Base-by-base conservation (phyloP, 495 filamentous ascomycete genomes). In the Mycothermus thermophilus region DNA sequence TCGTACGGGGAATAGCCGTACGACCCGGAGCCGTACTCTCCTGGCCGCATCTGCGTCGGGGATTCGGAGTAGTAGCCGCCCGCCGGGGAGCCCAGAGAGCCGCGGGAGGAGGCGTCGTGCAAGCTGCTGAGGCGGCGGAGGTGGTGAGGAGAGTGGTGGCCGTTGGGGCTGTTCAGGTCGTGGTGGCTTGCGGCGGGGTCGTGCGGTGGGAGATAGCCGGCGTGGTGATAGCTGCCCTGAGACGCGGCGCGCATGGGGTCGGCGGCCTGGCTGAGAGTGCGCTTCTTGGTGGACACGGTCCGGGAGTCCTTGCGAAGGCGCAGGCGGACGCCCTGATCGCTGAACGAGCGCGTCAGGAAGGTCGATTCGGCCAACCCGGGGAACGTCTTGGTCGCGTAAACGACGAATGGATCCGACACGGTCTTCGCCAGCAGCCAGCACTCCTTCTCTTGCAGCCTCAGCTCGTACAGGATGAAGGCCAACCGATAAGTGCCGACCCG, bases 301-400 rank as follows among this genome's bases (percentile, higher is more conserved):
- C 63, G 43, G 5, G 60, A 64, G 48, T 94, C 85, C 54, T 97
- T 97, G 39, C 87, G 74, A 29, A 95, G 74, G 32, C 88, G 72
- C 28, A 97, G 63, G 25, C 85, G 77, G 9, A 96, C 84, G 12
- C 90, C 90, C 54, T 97, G 90, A 52, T 97, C 90, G 40, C 83
- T 83, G 59, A 97, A 96, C 0, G 84, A 83, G 41, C 87, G 72
- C 3, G 90, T 94, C 13, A 97, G 61, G 50, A 83, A 81, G 0
- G 90, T 95, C 7, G 88, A 95, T 52, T 94, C 88, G 27, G 72
- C 70, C 72, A 93, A 78, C 19, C 88, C 88, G 3, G 77, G 79
- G 47, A 84, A 96, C 34, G 77, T 76, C 59, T 92, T 94, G 21
- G 72, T 68, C 11, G 75, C 62, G 37, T 72, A 75, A 12, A 87